These are phyloP conservation scores for Diddensiella transvaalensis DNA, from an alignment of 805 yeast genomes.

Conservation along the genomic window DNA sequence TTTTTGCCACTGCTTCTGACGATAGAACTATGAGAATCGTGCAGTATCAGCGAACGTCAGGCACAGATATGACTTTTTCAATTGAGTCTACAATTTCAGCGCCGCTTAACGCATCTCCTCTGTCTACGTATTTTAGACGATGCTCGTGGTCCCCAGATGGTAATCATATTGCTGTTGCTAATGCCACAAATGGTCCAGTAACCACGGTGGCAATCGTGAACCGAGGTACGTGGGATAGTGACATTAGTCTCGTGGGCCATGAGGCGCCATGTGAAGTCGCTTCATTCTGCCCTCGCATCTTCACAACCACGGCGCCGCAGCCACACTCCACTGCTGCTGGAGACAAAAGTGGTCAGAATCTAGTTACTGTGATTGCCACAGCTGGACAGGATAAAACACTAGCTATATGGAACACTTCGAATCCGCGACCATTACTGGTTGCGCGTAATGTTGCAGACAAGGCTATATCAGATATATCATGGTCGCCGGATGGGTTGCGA, in stretches of 20 bases:
- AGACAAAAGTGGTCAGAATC: conserved; percentile 16
- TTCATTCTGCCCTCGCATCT: conserved; percentile 46
- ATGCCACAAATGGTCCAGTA: conserved; percentile 65
- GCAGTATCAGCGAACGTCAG: conserved; percentile 71
- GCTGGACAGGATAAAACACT: conserved; percentile 92
- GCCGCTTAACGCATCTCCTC: conserved; percentile 85
- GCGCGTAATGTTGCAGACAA: conserved; percentile 72
- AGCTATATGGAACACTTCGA: conserved; percentile 82
- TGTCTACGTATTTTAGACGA: conserved; percentile 80
- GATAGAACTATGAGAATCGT: conserved; percentile 88
- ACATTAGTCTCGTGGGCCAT: conserved; percentile 62
- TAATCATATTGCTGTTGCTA: conserved; percentile 65
- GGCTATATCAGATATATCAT: conserved; percentile 81
- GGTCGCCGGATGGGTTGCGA: conserved; percentile 79
- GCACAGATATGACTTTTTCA: conserved; percentile 70
- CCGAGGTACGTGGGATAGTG: conserved; percentile 64
- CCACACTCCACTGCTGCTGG: conserved; percentile 12
- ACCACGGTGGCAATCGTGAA: conserved; percentile 57
- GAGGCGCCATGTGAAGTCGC: conserved; percentile 68
- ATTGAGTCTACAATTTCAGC: conserved; percentile 78
- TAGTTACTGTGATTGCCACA: conserved; percentile 78
- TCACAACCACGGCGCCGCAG: conserved; percentile 17
- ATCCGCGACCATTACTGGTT: conserved; percentile 73
- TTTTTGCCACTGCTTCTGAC: conserved; percentile 95
- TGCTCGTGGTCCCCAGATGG: conserved; percentile 76